Conservation (phyloP, 345 rosid species). For the Melaleuca alternifolia region DNA sequence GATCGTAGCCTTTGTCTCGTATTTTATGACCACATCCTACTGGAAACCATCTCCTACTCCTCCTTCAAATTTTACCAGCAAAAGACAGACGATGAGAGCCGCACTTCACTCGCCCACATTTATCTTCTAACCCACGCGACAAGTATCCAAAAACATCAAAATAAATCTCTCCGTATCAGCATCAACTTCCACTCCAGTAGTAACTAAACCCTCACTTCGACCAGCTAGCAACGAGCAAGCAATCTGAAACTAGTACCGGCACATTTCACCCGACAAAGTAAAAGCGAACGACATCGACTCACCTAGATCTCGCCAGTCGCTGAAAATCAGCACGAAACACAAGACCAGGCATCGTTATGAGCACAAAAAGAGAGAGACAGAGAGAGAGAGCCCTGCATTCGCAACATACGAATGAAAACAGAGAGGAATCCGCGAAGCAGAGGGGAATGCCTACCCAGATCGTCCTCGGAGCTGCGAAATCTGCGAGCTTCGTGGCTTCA, state of each 20-base stretch:
- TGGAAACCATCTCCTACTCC: background rate
- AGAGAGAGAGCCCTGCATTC: background rate
- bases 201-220: background rate
- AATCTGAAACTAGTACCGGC: background rate
- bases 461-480: background rate
- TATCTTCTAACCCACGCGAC: background rate
- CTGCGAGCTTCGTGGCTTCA: slow-evolving; percentile 10
- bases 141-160: background rate
- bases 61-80: background rate
- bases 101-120: background rate
- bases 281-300: background rate
- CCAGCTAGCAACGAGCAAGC: background rate
- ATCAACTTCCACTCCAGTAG: background rate
- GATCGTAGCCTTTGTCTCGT: background rate
- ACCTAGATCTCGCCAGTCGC: background rate
- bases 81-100: background rate
- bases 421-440: background rate
- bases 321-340: background rate
- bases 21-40: background rate
- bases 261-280: background rate
- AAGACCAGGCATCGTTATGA: background rate
- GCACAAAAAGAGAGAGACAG: background rate
- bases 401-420: background rate
- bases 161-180: background rate
- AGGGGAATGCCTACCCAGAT: background rate